Percentiles rank a stretch among this genome's conserved stretches.
Conservation (phyloP, 768 basidiomycete species). For the Panellus pusillus region DNA sequence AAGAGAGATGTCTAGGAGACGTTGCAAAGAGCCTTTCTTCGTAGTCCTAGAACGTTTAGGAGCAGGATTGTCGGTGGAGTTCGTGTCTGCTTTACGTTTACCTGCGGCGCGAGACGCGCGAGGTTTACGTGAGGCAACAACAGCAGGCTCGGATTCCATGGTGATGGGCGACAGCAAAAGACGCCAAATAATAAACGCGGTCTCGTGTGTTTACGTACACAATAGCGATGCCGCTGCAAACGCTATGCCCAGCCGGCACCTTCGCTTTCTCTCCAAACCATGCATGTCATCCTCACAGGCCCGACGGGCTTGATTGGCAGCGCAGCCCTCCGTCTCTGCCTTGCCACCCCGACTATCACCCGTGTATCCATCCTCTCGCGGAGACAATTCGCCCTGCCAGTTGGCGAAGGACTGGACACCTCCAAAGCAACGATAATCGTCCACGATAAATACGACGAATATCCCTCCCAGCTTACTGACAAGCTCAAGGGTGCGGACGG, state of each 20-base stretch:
- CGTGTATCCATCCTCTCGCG: constrained; percentile 29
- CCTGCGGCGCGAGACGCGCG: background rate
- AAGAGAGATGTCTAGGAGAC: constrained; percentile 31
- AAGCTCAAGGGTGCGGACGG: constrained; percentile 26
- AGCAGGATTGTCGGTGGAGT: background rate
- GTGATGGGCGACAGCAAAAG: background rate
- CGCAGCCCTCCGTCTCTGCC: constrained; percentile 24
- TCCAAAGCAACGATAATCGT: constrained; percentile 26
- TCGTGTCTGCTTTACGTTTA: constrained; percentile 15
- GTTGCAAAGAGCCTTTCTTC: constrained; percentile 12
- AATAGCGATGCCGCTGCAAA: too few relatives aligned
- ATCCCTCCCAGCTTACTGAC: constrained; percentile 14
- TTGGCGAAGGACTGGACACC: constrained; percentile 17
- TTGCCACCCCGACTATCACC: constrained; percentile 24
- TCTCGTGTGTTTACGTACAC: too few relatives aligned
- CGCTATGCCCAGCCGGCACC: background rate
- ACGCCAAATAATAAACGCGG: background rate
- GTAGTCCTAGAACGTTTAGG: constrained; percentile 5
- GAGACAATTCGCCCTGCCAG: constrained; percentile 10
- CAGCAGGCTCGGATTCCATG: constrained; percentile 4
- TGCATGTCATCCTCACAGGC: constrained; percentile 26
- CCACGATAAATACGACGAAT: constrained; percentile 24
- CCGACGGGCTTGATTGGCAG: constrained; percentile 28
- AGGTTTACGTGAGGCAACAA: constrained; percentile 5
- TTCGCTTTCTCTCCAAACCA: constrained; percentile 22